A percentile compares a stretch with the other conserved stretches of the same genome.
These are phyloP conservation scores for Miscanthus lutarioriparius DNA, from an alignment of 176 grass and related monocot genomes.

Conservation along the genomic window DNA sequence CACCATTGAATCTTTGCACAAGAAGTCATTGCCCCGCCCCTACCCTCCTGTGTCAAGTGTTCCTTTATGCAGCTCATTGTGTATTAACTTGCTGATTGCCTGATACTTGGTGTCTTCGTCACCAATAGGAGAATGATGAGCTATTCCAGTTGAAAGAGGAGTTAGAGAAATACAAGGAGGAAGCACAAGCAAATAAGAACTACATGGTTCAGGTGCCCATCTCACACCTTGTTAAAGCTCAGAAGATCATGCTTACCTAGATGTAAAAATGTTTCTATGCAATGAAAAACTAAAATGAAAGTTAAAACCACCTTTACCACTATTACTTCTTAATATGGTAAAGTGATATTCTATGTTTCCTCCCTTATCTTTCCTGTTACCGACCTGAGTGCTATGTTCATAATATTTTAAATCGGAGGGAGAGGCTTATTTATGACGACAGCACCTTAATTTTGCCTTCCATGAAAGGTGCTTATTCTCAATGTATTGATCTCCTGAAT, in stretches of 20 bases:
- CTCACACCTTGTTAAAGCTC: neutral
- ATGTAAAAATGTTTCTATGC: neutral
- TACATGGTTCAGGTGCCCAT: slow-evolving; percentile 86
- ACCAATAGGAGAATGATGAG: slow-evolving; percentile 62
- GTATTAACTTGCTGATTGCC: neutral
- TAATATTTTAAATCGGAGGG: neutral
- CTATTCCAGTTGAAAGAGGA: slow-evolving; percentile 79
- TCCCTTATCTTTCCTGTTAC: neutral
- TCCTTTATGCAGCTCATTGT: slow-evolving; percentile 12
- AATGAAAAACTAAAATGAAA: neutral
- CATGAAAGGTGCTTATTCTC: slow-evolving; percentile 10
- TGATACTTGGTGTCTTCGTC: neutral
- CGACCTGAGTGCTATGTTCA: neutral
- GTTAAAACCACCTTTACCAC: neutral
- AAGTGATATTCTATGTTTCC: neutral
- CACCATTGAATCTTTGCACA: neutral
- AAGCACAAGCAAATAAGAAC: slow-evolving; percentile 87
- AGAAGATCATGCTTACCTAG: neutral
- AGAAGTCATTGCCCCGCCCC: neutral
- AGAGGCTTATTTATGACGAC: neutral
- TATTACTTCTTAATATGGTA: neutral
- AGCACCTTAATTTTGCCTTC: slow-evolving; percentile 16
- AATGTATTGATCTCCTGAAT: slow-evolving; percentile 34
- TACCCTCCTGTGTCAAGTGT: neutral
- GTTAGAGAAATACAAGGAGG: slow-evolving; percentile 85